Evolutionary conservation across 148 eudicot species (phyloP), one percentile per base, ranked within the genome.

Genomic region (Camellia granthamiana): DNA sequence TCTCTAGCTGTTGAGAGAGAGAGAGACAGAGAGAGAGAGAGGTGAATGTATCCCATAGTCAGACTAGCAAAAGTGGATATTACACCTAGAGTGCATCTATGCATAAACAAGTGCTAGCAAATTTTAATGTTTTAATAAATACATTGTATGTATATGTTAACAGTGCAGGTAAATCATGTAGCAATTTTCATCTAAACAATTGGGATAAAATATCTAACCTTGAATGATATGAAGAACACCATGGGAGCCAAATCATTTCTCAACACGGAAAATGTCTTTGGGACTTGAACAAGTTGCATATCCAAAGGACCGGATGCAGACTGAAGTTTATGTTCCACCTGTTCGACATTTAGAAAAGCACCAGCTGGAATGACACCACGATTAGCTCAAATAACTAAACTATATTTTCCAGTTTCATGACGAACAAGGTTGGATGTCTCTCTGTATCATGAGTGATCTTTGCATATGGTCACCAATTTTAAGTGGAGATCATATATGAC

Each of bases 261-360:
- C 74, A 97, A 89, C 81, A 97, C 88, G 38, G 90, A 88, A 79
- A 97, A 94, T 98, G 94, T 97, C 91, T 97, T 97, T 14, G 99
- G 99, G 60, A 90, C 99, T 89, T 97, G 98, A 84, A 85, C 99
- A 79, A 97, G 96, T 23, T 87, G 87, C 96, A 97, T 91, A 88
- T 94, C 93, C 78, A 94, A 75, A 84, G 99, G 96, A 79, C 98
- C 99, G 58, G 97, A 90, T 49, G 88, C 92, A 58, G 99, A 97
- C 84, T 97, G 98, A 82, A 97, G 94, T 83, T 94, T 97, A 78
- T 97, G 99, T 64, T 90, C 92, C 71, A 77, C 91, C 99, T 94
- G 91, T 81, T 74, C 52, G 54, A 61, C 4, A 49, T n/a, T 67
- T 76, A 52, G 62, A 21, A 49, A 78, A 18, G 62, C 1, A 59